Evolutionary conservation across 306 rosid genomes (phyloP).

Genomic region (Dalbergia cochinchinensis): DNA sequence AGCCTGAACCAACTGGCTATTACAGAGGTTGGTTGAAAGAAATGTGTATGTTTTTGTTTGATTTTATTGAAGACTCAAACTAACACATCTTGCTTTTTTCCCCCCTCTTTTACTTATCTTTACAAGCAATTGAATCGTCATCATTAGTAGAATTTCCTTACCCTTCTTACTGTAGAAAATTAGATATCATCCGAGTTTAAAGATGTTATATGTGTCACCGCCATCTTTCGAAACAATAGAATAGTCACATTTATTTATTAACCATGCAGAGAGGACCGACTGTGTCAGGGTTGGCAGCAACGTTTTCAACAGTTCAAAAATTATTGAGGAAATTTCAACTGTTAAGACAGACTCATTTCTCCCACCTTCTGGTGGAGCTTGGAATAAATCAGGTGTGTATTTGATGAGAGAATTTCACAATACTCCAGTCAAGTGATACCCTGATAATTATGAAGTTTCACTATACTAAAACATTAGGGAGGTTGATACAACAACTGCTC

Average conservation of each 20-base stretch:
- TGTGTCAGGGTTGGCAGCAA: constrained; percentile 34
- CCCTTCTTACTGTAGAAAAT: not conserved
- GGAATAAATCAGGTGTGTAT: constrained; percentile 61
- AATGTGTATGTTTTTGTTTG: constrained; percentile 9
- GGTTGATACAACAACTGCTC: constrained; percentile 8
- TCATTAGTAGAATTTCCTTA: constrained; percentile 4
- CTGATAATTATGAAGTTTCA: constrained; percentile 16
- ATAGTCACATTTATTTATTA: constrained; percentile 28
- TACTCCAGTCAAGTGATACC: not conserved
- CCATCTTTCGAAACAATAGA: constrained; percentile 1
- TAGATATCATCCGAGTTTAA: not conserved
- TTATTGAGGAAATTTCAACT: constrained; percentile 47
- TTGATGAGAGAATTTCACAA: constrained; percentile 10
- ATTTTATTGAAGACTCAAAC: not conserved
- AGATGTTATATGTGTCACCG: not conserved
- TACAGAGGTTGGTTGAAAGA: constrained; percentile 54
- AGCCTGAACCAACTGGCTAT: constrained; percentile 46
- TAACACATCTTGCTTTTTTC: not conserved
- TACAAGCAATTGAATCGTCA: constrained; percentile 1
- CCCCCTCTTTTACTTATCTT: too few relatives aligned
- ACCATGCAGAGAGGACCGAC: constrained; percentile 56
- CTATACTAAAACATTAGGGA: constrained; percentile 30
- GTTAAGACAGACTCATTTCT: constrained; percentile 42
- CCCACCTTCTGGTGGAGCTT: constrained; percentile 47
- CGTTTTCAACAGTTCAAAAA: constrained; percentile 44